Base-by-base conservation (phyloP, 305 asterid species). In the Nicotiana rustica region DNA sequence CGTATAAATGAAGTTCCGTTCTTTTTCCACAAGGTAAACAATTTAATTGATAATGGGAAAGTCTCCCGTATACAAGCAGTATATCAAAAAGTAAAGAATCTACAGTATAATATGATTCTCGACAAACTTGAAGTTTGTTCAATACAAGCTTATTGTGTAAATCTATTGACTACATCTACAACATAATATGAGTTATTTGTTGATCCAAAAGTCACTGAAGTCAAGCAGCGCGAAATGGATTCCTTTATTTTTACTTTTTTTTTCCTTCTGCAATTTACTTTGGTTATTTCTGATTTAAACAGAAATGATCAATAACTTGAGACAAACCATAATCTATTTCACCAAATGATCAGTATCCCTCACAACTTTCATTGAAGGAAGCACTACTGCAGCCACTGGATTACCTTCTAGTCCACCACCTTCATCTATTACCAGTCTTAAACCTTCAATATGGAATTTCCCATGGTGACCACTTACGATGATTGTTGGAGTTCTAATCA, bases 391-490 rank as follows among this genome's bases (percentile, higher is more conserved):
- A 71, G 99, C 97, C 13, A 94, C 89, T 0, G 98, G 98, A 77
- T 88, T 93, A 64, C 59, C 44, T 82, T 85, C 91, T 15, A 92
- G 57, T 31, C 98, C 98, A 68, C 98, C 99, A 62, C 98, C 91
- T 87, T 83, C 81, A 86, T 95, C 99, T 66, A 94, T 93, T 82
- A 95, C 89, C 85, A 95, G 85, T 81, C 99, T 88, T 17, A 85
- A 85, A n/a, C 91, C 97, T 77, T 91, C 96, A 10, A 91, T 70
- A 67, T 92, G 88, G 75, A 94, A 90, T 90, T 90, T 90, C 49
- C 85, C 97, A 82, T 95, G 99, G 87, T 95, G 99, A 77, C 99
- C 99, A 18, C 98, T 95, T 25, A 91, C 83, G 82, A 93, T 87
- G 56, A 91, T 85, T 0, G 98, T 93, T 6, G 90, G 90, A 57